phyloP scores from a whole-genome alignment of 805 yeast species.

The Pichia ethanolica region DNA sequence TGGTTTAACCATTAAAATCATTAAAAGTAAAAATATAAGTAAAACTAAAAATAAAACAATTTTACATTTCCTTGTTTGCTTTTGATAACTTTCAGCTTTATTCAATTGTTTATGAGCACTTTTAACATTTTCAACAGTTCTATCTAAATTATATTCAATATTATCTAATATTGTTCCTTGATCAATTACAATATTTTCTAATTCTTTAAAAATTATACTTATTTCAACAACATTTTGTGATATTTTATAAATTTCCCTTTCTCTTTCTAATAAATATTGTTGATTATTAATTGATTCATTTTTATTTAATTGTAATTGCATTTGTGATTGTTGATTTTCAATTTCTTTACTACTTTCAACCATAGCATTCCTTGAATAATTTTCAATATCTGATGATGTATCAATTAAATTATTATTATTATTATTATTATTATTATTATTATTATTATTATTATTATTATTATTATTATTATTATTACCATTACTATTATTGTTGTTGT shows the following conservation, averaged over 20 bases:
- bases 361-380: constrained; percentile 47
- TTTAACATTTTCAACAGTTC: constrained; percentile 68
- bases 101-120: constrained; percentile 71
- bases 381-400: constrained; percentile 27
- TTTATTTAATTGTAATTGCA: constrained; percentile 32
- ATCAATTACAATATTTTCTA: constrained; percentile 86
- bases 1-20: constrained; percentile 66
- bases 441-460: background rate
- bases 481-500: background rate
- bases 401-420: background rate
- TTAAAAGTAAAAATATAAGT: constrained; percentile 61
- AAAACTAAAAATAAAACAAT: constrained; percentile 67
- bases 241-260: constrained; percentile 78
- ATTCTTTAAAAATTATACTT: constrained; percentile 85
- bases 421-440: background rate
- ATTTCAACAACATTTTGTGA: constrained; percentile 95
- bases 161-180: constrained; percentile 93
- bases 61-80: constrained; percentile 85
- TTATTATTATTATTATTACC: background rate
- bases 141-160: constrained; percentile 84
- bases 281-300: constrained; percentile 62
- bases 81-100: constrained; percentile 75
- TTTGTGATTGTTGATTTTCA: constrained; percentile 25
- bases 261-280: constrained; percentile 62
- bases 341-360: constrained; percentile 39